phyloP scores from a whole-genome alignment of 1,139 yeast species.

The Lizanozyma gosingica region DNA sequence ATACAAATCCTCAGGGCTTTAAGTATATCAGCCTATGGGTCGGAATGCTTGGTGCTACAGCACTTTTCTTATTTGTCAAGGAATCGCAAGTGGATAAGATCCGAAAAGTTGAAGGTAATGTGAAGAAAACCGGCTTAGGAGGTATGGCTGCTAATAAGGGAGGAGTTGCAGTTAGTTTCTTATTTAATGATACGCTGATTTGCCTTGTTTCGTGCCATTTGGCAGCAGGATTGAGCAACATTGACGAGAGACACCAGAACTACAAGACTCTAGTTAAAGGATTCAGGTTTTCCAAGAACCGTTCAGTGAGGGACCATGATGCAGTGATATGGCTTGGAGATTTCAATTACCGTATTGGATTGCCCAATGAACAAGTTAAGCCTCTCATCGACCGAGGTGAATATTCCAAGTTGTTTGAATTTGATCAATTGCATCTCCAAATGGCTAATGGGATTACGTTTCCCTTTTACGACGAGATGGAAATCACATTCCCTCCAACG shows the following conservation, averaged over 20 bases:
- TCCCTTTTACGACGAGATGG: conserved; percentile 67
- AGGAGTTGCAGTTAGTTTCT: conserved; percentile 77
- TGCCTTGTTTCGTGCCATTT: conserved; percentile 82
- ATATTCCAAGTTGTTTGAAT: conserved; percentile 42
- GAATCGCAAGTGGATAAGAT: conserved; percentile 45
- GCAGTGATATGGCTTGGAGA: conserved; percentile 92
- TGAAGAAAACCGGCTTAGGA: conserved; percentile 89
- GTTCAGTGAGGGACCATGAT: conserved; percentile 62
- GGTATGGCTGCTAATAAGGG: conserved; percentile 97
- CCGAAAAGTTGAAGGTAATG: conserved; percentile 63
- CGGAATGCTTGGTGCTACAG: conserved; percentile 91
- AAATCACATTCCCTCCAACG: conserved; percentile 76
- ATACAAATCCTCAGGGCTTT: conserved; percentile 19
- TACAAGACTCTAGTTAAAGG: conserved; percentile 60
- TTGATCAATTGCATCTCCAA: conserved; percentile 73
- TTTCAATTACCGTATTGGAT: conserved; percentile 72
- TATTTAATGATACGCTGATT: conserved; percentile 62
- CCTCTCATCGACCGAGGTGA: conserved; percentile 42
- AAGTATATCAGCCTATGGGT: conserved; percentile 68
- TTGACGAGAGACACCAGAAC: conserved; percentile 79
- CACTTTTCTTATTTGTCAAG: conserved; percentile 58
- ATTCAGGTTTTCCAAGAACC: conserved; percentile 40
- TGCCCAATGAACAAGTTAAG: conserved; percentile 64
- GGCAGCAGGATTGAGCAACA: conserved; percentile 81
- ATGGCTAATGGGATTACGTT: conserved; percentile 65